Evolutionary conservation across 495 filamentous ascomycete genomes (phyloP), one percentile per base, ranked within the genome.

Genomic region (Staphylotrichum longicolle): DNA sequence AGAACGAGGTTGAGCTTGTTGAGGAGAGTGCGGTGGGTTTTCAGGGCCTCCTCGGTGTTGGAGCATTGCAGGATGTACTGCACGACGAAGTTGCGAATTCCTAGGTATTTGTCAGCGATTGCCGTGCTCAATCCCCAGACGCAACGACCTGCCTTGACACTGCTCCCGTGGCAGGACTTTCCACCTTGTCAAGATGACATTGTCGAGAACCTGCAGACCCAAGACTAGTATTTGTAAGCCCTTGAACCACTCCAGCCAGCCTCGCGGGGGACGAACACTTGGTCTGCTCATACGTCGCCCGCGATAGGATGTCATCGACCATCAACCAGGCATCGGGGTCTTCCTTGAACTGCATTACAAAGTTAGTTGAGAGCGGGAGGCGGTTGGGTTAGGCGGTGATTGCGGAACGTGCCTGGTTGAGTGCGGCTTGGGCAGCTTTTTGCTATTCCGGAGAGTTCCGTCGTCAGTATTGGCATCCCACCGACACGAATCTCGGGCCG

Each of bases 131-230:
- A 27, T 27, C 20, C 20, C 20, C 20, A 27, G 20, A 27, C 20
- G 20, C 20, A 27, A 44, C 39, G 49, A 54, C 63, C 54, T 68
- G 91, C 91, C 92, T 82, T 95, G 86, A 71, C 95, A 95, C 75
- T 99, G 94, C 50, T 96, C 93, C 69, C 91, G 85, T 20, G 95
- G 94, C 59, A 98, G 77, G 47, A 98, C 91, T 77, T 96, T 99
- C 95, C 94, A 98, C 77, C 93, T 87, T 49, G 95, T 99, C 87
- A 95, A 93, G 67, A 98, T 98, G 63, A 99, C 94, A 82, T 89
- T 90, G 75, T 99, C 95, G 53, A 98, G 85, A 58, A 99, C 91
- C 78, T 98, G 95, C 64, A 99, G 79, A 46, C 91, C 94, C 69
- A 98, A 83, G 75, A 95, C 91, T 96, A 65, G 3, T 48, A 64